Percentiles rank a stretch among this genome's conserved stretches.
These are phyloP conservation scores for Diaporthe sp. DNA, from an alignment of 2,329 filamentous ascomycete species.

Conservation along the genomic window DNA sequence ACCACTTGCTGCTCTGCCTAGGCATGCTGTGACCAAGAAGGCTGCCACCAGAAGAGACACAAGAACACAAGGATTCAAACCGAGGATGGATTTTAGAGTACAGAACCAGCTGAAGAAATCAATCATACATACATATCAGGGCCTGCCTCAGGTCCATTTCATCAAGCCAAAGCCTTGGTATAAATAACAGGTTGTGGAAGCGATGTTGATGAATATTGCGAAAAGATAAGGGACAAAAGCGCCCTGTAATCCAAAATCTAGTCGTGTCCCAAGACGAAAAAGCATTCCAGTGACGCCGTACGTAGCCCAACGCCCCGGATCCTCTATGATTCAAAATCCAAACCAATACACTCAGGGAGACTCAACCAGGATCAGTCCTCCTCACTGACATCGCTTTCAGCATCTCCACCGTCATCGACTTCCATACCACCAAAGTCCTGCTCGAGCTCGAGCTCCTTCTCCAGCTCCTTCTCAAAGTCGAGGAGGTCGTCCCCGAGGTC, in stretches of 20 bases:
- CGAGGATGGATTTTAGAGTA: not conserved
- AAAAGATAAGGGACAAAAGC: not conserved
- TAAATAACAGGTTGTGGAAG: not conserved
- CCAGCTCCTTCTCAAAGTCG: constrained; percentile 66
- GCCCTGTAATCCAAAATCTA: not conserved
- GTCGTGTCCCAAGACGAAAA: not conserved
- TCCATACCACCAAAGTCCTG: constrained; percentile 58
- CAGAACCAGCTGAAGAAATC: not conserved
- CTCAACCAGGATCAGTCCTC: constrained; percentile 63
- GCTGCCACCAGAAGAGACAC: not conserved
- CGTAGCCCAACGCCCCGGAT: not conserved
- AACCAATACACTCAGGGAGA: not conserved
- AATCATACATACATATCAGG: not conserved
- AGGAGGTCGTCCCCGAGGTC: constrained; percentile 49
- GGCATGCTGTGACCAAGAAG: not conserved
- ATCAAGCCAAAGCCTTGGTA: not conserved
- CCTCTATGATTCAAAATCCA: not conserved
- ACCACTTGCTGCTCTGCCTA: not conserved
- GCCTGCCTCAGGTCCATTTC: not conserved
- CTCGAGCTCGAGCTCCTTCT: constrained; percentile 72
- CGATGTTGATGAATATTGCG: not conserved
- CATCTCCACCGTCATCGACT: constrained; percentile 62
- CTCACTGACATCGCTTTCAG: constrained; percentile 76
- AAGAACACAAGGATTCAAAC: not conserved
- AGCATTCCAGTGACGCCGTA: not conserved